Evolutionary conservation across 2,329 filamentous ascomycete genomes (phyloP).

Genomic region (Pleurostoma richardsiae): DNA sequence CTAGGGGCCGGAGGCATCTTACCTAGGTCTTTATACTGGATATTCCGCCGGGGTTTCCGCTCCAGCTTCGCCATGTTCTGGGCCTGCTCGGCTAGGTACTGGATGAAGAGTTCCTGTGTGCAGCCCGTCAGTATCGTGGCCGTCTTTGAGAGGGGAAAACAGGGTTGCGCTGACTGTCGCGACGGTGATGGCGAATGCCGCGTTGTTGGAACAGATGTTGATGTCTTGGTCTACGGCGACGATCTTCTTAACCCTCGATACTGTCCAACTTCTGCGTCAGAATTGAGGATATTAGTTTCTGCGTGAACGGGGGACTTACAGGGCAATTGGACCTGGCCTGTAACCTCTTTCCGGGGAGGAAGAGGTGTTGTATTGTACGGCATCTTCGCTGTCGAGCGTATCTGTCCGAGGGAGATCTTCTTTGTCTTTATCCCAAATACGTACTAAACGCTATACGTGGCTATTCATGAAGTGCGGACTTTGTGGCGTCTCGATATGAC

Average conservation of each 20-base stretch:
- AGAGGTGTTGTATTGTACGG: conserved; percentile 87
- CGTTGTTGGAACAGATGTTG: conserved; percentile 82
- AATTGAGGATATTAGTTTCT: too few relatives aligned
- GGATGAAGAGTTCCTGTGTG: conserved; percentile 86
- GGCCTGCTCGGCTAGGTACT: conserved; percentile 79
- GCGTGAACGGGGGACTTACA: conserved; percentile 48
- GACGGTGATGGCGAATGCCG: conserved; percentile 87
- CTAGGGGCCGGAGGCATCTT: conserved; percentile 17
- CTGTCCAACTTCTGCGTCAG: conserved; percentile 36
- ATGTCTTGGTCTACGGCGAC: conserved; percentile 85
- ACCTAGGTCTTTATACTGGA: conserved; percentile 95
- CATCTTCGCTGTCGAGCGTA: conserved; percentile 44
- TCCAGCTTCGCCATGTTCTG: conserved; percentile 88
- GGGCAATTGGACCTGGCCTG: conserved; percentile 79
- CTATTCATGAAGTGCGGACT: too few relatives aligned
- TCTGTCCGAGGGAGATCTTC: too few relatives aligned
- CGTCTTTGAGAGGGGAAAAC: not conserved
- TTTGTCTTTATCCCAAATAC: too few relatives aligned
- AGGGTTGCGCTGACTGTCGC: conserved; percentile 59
- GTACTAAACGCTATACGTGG: too few relatives aligned
- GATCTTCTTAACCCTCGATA: conserved; percentile 94
- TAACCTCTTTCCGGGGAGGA: conserved; percentile 73
- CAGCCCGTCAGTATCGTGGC: not conserved
- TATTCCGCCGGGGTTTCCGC: conserved; percentile 84
- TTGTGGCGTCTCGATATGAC: too few relatives aligned